Conservation (phyloP, 139 green algal genomes). For the Chlamydomonas sphaeroides region DNA sequence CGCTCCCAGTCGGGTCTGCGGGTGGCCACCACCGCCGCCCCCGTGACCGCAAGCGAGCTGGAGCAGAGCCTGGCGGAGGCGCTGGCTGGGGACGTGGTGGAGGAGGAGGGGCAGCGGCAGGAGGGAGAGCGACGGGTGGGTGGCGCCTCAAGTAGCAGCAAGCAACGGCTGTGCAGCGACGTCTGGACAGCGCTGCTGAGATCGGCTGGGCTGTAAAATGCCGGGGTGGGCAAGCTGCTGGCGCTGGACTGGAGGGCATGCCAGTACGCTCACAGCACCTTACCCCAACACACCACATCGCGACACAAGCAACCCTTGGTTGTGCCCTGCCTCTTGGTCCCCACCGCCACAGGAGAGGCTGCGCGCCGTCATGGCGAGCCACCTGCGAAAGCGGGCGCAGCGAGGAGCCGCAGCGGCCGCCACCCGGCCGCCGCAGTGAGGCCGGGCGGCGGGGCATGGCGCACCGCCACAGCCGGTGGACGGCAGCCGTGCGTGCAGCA, state of each 20-base stretch:
- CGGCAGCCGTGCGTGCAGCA: too few relatives aligned
- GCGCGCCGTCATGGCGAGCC: background rate
- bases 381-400: background rate
- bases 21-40: constrained; percentile 16
- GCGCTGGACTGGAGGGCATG: background rate
- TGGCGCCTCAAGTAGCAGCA: too few relatives aligned
- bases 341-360: background rate
- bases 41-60: constrained; percentile 23
- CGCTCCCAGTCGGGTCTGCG: constrained; percentile 24
- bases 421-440: too few relatives aligned
- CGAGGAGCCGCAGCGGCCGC: too few relatives aligned
- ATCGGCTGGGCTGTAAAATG: background rate
- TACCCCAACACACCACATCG: background rate
- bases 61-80: constrained; percentile 32
- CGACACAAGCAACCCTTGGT: too few relatives aligned
- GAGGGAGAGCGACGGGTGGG: constrained; percentile 1
- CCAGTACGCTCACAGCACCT: background rate
- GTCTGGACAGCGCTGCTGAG: too few relatives aligned
- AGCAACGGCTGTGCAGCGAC: too few relatives aligned
- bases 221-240: background rate
- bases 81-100: constrained; percentile 4
- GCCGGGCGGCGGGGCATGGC: too few relatives aligned
- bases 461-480: too few relatives aligned
- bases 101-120: background rate
- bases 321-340: too few relatives aligned